phyloP scores from a whole-genome alignment of 2,329 filamentous ascomycete species.

The Alternaria gaisen region DNA sequence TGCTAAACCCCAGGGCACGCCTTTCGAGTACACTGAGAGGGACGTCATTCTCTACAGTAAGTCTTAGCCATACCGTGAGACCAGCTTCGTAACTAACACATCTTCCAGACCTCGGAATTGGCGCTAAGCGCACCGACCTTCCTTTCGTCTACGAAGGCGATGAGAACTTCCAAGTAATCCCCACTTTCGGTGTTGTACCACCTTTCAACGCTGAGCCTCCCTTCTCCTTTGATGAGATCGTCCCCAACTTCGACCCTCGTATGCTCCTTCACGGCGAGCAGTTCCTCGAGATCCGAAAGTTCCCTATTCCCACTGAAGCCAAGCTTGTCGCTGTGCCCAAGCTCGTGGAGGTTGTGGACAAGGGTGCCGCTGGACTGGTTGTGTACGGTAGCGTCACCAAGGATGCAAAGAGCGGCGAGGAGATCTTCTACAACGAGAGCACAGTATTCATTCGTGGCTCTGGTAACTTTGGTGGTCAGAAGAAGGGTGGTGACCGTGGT shows the following conservation, averaged over 20 bases:
- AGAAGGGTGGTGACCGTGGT: slow-evolving; percentile 80
- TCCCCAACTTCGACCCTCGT: slow-evolving; percentile 97
- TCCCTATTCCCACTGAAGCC: slow-evolving; percentile 86
- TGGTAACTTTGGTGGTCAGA: slow-evolving; percentile 87
- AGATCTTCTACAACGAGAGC: slow-evolving; percentile 95
- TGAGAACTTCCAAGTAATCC: slow-evolving; percentile 91
- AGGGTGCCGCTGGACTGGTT: slow-evolving; percentile 87
- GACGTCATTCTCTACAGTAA: slow-evolving; percentile 89
- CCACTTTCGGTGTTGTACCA: slow-evolving; percentile 97
- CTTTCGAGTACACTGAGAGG: slow-evolving; percentile 84
- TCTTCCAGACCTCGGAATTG: slow-evolving; percentile 76
- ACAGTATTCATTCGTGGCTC: slow-evolving; percentile 92
- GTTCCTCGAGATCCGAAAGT: slow-evolving; percentile 93
- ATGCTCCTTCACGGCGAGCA: slow-evolving; percentile 99
- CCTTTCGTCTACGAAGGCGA: slow-evolving; percentile 88
- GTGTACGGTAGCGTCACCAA: slow-evolving; percentile 83
- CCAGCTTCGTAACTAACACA: slow-evolving; percentile 26
- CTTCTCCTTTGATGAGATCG: slow-evolving; percentile 80
- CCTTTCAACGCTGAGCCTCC: slow-evolving; percentile 84
- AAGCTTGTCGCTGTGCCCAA: slow-evolving; percentile 78
- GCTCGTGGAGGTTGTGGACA: slow-evolving; percentile 95
- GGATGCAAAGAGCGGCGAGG: slow-evolving; percentile 83
- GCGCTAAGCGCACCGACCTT: slow-evolving; percentile 89
- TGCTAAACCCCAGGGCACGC: slow-evolving; percentile 74
- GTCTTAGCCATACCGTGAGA: slow-evolving; percentile 12